phyloP scores from a whole-genome alignment of 495 filamentous ascomycete species.

The Penicillium verhagenii region DNA sequence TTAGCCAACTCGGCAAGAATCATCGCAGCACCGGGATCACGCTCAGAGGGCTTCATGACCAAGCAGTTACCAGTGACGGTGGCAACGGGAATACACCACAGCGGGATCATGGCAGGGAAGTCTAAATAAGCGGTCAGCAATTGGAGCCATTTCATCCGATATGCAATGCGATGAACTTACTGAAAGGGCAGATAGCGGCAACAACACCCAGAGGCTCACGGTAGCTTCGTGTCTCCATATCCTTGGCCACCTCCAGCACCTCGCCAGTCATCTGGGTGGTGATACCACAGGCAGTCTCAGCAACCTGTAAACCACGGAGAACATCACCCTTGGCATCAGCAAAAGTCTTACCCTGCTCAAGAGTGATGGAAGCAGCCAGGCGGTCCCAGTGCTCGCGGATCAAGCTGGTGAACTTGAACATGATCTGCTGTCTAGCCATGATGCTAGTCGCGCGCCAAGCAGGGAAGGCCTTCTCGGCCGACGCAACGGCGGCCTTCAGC shows the following conservation, averaged over 20 bases:
- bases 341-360: conserved; percentile 99
- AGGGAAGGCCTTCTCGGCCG: conserved; percentile 87
- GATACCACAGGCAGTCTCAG: conserved; percentile 92
- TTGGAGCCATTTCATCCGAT: background rate
- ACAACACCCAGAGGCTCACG: conserved; percentile 91
- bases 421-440: conserved; percentile 86
- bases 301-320: conserved; percentile 91
- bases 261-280: conserved; percentile 93
- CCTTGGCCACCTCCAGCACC: conserved; percentile 93
- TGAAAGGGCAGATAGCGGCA: conserved; percentile 97
- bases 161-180: conserved; percentile 50
- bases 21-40: conserved; percentile 97
- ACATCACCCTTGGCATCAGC: conserved; percentile 95
- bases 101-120: conserved; percentile 99
- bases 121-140: conserved; percentile 50
- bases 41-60: conserved; percentile 95
- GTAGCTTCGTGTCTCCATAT: conserved; percentile 97
- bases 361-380: conserved; percentile 88
- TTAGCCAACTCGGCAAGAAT: conserved; percentile 90
- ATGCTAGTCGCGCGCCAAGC: conserved; percentile 82
- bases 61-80: conserved; percentile 93
- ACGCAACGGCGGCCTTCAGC: conserved; percentile 80
- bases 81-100: conserved; percentile 95
- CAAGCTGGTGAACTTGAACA: conserved; percentile 91
- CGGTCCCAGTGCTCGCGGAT: conserved; percentile 96